Evolutionary conservation across 108 stramenopile species (phyloP), one percentile per base, ranked within the genome.

Genomic region (Nannochloropsis oceanica): DNA sequence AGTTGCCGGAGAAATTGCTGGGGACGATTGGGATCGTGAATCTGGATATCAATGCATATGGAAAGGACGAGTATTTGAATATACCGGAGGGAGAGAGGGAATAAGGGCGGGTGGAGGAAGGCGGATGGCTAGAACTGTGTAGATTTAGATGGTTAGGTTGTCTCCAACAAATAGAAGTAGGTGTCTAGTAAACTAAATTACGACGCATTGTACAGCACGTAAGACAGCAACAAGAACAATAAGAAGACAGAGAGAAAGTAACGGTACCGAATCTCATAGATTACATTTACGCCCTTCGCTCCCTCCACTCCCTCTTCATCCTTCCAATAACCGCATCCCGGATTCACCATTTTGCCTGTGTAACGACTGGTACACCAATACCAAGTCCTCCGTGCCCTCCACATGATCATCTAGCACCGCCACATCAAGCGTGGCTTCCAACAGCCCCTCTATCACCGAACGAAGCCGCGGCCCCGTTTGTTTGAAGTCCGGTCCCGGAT

Each of bases 401-500:
- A 1, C 59, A 34, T 34, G 34, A 10, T 73, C 59, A n/a, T 73
- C 59, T n/a, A 73, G 59, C 22, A 73, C 59, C 22, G 59, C 59
- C 59, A 73, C 59, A n/a, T 73, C 59, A 18, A 73, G 59, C n/a
- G 59, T 73, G 10, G 59, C 59, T 25, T 81, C 80, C 26, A 27
- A 14, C 80, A 81, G 8, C 80, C 26, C 26, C 80, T 25, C 50
- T 8, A 87, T 84, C 42, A 87, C 79, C 42, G 14, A 25, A 11
- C 24, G 44, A 2, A 87, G 84, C 18, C 86, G 50, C n/a, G 26
- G 44, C 27, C 86, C 86, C 12, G 86, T 92, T 80, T 93, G 92
- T 84, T 91, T 91, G 81, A 93, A 90, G 80, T 93, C 92, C 43
- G 92, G 92, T 42, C 92, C 90, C n/a, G 86, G 86, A 43, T 87